Conservation (phyloP, 23 red algal genomes). For the Gracilaria gracilis region DNA sequence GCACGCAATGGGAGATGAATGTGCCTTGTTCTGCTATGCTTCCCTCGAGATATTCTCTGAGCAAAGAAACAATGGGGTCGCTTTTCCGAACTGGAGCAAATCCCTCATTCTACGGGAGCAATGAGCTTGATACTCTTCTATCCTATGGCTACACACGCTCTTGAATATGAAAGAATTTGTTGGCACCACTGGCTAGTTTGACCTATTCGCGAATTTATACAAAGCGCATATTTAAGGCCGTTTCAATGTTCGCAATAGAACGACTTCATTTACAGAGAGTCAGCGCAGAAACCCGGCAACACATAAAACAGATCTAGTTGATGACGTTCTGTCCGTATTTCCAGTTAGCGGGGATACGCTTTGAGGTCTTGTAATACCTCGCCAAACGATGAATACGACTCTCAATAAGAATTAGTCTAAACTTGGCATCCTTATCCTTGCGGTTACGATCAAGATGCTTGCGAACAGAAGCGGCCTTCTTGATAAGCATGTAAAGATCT, state of each 20-base stretch:
- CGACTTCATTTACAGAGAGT: conserved; percentile 21
- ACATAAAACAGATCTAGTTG: conserved; percentile 49
- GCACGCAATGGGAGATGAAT: no score
- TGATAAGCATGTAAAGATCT: conserved; percentile 97
- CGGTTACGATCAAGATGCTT: conserved; percentile 97
- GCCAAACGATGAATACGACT: conserved; percentile 95
- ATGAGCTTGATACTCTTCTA: no score
- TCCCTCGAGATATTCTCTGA: no score
- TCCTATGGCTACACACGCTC: no score
- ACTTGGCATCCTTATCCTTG: conserved; percentile 99
- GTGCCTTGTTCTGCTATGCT: no score
- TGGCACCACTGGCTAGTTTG: no score
- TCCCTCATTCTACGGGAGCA: no score
- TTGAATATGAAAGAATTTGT: no score
- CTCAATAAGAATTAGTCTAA: conserved; percentile 95
- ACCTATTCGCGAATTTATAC: no score
- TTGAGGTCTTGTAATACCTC: conserved; percentile 89
- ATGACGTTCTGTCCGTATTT: conserved; percentile 88
- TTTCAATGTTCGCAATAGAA: not conserved
- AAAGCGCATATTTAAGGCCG: no score
- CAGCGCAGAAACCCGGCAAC: not conserved
- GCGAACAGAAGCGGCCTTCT: conserved; percentile 93
- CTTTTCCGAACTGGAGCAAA: no score
- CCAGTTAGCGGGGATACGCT: conserved; percentile 91
- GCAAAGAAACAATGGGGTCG: no score